Evolutionary conservation across 208 protist species (phyloP), one percentile per base, ranked within the genome.

Genomic region (Phytomonas sp.): DNA sequence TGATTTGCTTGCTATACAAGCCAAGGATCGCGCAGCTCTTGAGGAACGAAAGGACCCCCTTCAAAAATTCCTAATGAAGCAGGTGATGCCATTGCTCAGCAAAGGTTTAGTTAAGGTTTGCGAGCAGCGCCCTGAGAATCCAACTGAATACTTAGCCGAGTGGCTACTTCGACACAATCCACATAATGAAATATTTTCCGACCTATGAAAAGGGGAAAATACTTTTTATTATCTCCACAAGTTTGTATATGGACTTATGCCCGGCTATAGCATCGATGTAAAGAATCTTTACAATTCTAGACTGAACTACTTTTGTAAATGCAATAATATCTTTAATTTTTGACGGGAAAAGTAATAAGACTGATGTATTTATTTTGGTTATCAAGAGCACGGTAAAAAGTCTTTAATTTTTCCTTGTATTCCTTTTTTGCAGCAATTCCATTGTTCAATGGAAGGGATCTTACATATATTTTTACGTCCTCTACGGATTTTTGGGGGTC

Each of bases 21-120:
- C 75, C 64, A 73, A 86, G n/a, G 95, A 98, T 67, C 74, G 73
- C 31, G 81, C 74, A 19, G 78, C 86, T 74, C 75, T 98, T 31
- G 95, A 97, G 66, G 63, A 73, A 40, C 83, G 87, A 49, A 95
- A 94, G 66, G 74, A 66, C 52, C 94, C 94, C 19, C 82, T 98
- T 49, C 73, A 87, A 60, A 70, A 75, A 31, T 98, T 97, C 69
- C 80, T 98, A n/a, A 87, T 96, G 77, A 72, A 89, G 60, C 88
- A 94, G 60, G 89, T 98, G 42, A 74, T 98, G 70, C 95, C 95
- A 16, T 80, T 97, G 29, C 73, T 98, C 29, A 97, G 91, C 66
- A 94, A 95, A 67, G 95, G 95, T 5, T 79, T 98, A n/a, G 67
- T 97, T 29, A 89, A 98, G 83, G 93, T 98, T 23, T 94, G 89